Evolutionary conservation across 2,329 filamentous ascomycete species (phyloP).

Genomic region (Cladorrhinum sp.): DNA sequence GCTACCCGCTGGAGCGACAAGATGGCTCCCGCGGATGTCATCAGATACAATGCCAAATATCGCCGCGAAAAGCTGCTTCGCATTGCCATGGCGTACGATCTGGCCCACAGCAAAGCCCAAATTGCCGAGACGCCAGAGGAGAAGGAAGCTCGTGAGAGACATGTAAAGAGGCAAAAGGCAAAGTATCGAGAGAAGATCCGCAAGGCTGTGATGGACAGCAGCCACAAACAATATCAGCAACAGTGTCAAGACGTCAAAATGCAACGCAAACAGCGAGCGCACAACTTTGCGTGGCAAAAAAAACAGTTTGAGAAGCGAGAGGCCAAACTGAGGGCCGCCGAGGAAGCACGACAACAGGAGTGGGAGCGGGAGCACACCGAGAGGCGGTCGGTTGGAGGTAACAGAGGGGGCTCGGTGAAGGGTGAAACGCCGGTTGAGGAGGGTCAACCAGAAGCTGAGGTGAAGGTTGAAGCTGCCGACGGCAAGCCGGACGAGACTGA

Average conservation of each 20-base stretch:
- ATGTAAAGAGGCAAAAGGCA: constrained; percentile 43
- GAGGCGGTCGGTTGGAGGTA: not conserved
- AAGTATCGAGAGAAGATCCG: constrained; percentile 50
- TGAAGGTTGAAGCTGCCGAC: not conserved
- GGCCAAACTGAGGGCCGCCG: constrained; percentile 25
- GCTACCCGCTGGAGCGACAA: constrained; percentile 44
- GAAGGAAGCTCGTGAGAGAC: constrained; percentile 48
- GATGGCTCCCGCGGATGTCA: constrained; percentile 53
- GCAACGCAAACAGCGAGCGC: constrained; percentile 33
- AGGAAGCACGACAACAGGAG: constrained; percentile 11
- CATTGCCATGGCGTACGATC: constrained; percentile 56
- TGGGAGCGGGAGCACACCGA: constrained; percentile 17
- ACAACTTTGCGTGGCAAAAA: constrained; percentile 38
- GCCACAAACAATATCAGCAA: constrained; percentile 32
- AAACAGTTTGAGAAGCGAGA: constrained; percentile 30
- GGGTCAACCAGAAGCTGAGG: not conserved
- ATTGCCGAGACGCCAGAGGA: constrained; percentile 49
- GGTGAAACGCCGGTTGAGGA: not conserved
- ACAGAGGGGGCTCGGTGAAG: constrained; percentile 6
- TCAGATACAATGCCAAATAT: constrained; percentile 48
- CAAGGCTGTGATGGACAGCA: constrained; percentile 40
- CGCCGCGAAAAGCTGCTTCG: constrained; percentile 58
- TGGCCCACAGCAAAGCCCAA: constrained; percentile 58
- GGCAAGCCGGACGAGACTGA: not conserved
- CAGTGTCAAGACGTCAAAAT: constrained; percentile 39